A percentile compares a stretch with the other conserved stretches of the same genome.
These are phyloP conservation scores for Syzygium jambos DNA, from an alignment of 345 rosid genomes.

Conservation along the genomic window DNA sequence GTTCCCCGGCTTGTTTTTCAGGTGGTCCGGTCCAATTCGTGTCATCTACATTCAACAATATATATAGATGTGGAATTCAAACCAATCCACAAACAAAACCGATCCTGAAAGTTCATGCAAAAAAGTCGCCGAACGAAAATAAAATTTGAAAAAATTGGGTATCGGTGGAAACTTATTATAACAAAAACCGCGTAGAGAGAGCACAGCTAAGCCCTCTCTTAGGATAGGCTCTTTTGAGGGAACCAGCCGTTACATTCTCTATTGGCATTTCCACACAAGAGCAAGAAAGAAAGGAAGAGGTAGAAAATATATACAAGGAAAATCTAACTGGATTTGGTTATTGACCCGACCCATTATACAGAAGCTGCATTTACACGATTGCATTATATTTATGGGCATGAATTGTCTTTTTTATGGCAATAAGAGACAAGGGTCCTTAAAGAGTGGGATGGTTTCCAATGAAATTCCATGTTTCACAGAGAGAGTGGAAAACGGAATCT, in stretches of 20 bases:
- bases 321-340: constrained; percentile 12
- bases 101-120: not conserved
- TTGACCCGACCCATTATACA: constrained; percentile 5
- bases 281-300: not conserved
- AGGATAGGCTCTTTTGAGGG: not conserved
- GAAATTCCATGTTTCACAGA: not conserved
- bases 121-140: not conserved
- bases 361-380: not conserved
- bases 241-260: not conserved
- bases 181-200: not conserved
- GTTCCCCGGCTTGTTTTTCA: too few species aligned
- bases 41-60: not conserved
- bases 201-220: not conserved
- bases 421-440: constrained; percentile 47
- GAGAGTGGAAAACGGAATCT: constrained; percentile 18
- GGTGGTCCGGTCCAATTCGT: not conserved
- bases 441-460: constrained; percentile 28
- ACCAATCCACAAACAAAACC: not conserved
- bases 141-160: not conserved
- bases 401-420: constrained; percentile 5
- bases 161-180: not conserved
- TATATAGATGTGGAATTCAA: not conserved
- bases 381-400: not conserved
- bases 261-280: not conserved
- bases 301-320: constrained; percentile 2